phyloP scores from a whole-genome alignment of 306 rosid species.

The Lathyrus aphaca region DNA sequence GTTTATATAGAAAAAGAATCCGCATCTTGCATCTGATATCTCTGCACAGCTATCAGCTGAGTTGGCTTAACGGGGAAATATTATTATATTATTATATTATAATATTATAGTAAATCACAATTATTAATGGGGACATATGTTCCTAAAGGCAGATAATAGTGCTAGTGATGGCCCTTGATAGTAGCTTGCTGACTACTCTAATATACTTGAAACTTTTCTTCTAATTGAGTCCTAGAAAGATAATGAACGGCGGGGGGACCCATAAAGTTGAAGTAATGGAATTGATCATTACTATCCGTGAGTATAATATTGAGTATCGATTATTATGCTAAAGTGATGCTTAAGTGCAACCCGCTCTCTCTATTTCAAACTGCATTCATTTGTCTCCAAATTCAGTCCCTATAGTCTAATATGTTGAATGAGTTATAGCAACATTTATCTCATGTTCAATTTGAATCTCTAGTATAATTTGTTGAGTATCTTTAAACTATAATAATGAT shows the following conservation, averaged over 20 bases:
- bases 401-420: too few relatives aligned
- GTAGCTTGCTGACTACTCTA: neutral
- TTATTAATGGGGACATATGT: conserved; percentile 39
- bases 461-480: too few relatives aligned
- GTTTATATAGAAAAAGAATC: conserved; percentile 35
- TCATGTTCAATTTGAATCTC: neutral
- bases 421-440: neutral
- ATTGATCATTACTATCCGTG: neutral
- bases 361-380: too few relatives aligned
- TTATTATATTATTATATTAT: conserved; percentile 3
- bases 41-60: too few relatives aligned
- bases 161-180: neutral
- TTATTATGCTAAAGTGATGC: neutral
- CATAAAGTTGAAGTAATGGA: neutral
- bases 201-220: too few relatives aligned
- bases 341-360: too few relatives aligned
- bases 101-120: conserved; percentile 22
- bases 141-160: conserved; percentile 28
- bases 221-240: neutral
- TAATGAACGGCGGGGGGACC: neutral
- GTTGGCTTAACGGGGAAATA: too few relatives aligned
- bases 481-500: too few relatives aligned
- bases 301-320: neutral
- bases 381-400: too few relatives aligned
- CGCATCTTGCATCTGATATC: too few relatives aligned